Base-by-base conservation (phyloP, 805 yeast species). In the Candida qinlingensis region DNA sequence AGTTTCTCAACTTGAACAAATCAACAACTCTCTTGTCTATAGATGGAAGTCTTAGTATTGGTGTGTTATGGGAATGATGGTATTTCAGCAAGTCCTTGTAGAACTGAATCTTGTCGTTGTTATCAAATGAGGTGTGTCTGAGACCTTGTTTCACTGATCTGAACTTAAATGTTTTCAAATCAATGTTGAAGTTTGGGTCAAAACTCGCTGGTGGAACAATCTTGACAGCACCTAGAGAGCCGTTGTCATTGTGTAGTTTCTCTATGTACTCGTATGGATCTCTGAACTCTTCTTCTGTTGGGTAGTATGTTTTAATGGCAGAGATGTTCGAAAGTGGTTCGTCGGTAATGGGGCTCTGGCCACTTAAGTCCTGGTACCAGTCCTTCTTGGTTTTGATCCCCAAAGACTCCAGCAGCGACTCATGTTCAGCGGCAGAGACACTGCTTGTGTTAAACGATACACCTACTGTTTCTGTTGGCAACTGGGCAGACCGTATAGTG, bases 11-110 rank as follows among this genome's bases (percentile, higher is more conserved):
- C 39, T 78, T 70, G 62, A 73, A 86, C 35, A 87, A 67, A 64
- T 87, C 91, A 39, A 87, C 62, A 1, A 82, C 76, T 46, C 85
- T 68, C 54, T 80, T 80, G 56, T 85, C 88, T 30, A 85, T 80
- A 55, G 77, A 73, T 1, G 94, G 94, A 9, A 83, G 62, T 55
- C 77, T 81, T 29, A 62, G 54, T 9, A 70, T 47, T n/a, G 68
- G 69, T 8, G 49, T 57, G 10, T 54, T 58, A 27, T 54, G 55
- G 19, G 34, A 36, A 31, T 53, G 48, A 45, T 76, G 80, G 54
- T 74, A 78, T 7, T 66, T 59, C 33, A 71, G 62, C 37, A 83
- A 65, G 30, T 71, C 72, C 30, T 61, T 60, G 54, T 80, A 75
- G 54, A 84, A 83, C 27, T 66, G 61, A 6, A 75, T 63, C 49